Conservation (phyloP, 805 yeast species). For the Kuraishia capsulata region DNA sequence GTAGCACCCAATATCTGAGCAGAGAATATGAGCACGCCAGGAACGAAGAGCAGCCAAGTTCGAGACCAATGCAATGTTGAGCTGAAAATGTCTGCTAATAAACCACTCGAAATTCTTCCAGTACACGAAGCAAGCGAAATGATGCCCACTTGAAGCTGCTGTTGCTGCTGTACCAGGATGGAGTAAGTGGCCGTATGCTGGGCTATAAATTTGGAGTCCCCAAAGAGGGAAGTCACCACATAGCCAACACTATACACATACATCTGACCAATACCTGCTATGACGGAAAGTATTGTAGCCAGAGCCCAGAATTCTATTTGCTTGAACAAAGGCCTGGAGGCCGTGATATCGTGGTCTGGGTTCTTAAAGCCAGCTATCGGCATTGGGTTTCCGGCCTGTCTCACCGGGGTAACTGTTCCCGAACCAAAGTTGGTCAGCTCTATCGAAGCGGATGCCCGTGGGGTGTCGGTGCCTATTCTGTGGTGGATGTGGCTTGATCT, state of each 20-base stretch:
- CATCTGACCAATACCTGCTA: constrained; percentile 65
- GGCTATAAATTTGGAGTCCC: constrained; percentile 10
- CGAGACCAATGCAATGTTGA: constrained; percentile 21
- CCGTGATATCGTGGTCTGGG: not conserved
- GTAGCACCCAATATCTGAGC: constrained; percentile 42
- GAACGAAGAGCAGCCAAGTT: constrained; percentile 42
- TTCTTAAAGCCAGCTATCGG: not conserved
- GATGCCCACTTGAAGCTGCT: constrained; percentile 66
- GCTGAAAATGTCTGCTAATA: constrained; percentile 51
- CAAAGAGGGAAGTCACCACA: constrained; percentile 43
- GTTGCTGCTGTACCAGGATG: constrained; percentile 36
- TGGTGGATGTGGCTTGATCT: not conserved
- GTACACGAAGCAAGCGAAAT: constrained; percentile 57
- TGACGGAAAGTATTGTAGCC: constrained; percentile 37
- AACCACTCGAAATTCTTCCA: constrained; percentile 59
- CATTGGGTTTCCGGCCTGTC: not conserved
- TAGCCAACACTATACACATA: constrained; percentile 71
- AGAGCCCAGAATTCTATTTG: constrained; percentile 39
- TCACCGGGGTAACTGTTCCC: not conserved
- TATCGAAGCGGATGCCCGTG: not conserved
- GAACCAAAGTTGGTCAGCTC: not conserved
- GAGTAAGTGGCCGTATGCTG: constrained; percentile 8
- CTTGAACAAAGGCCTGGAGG: constrained; percentile 11
- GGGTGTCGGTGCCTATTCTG: not conserved
- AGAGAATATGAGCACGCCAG: constrained; percentile 34